Evolutionary conservation across 306 rosid genomes (phyloP), one percentile per base, ranked within the genome.

Genomic region (Phaseolus lunatus): DNA sequence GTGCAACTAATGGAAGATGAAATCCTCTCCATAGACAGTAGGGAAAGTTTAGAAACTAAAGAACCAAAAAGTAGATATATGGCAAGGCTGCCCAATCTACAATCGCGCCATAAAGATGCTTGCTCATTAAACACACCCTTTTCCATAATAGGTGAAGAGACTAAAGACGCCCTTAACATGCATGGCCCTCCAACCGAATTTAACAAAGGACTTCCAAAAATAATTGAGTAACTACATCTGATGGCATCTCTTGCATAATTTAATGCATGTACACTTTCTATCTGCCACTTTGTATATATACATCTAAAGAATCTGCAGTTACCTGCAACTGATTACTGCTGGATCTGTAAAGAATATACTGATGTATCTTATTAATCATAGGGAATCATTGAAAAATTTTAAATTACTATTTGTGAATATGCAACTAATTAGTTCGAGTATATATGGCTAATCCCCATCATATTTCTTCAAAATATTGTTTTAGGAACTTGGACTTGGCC

Each of bases 401-500:
- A 27, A 27, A 2, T 27, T 24, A 13, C 3, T 14, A 12, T 24
- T 57, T n/a, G n/a, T n/a, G n/a, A n/a, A n/a, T n/a, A n/a, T n/a
- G n/a, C 24, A 62, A 61, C 11, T 76, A 23, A 12, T 29, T 56
- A 49, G 18, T 62, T 82, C 24, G 72, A 37, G 29, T 50, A 59
- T 22, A 31, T 72, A 77, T 54, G 48, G 20, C 86, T 77, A 68
- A 80, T 43, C 67, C 24, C 3, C 23, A 5, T 49, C 54, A 44
- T 72, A 16, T 72, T 44, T 71, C 5, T 52, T 45, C 19, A 35
- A 70, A 86, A 24, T 35, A 57, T 73, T 70, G 78, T 81, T 61
- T 61, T 83, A 92, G 99, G 98, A 96, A 87, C 98, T 91, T 47
- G 98, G 98, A 58, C 98, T 96, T 35, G 98, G 99, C 45, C 99